Evolutionary conservation across 1,284 basidiomycete species (phyloP).

Genomic region (Exobasidium rhododendri): DNA sequence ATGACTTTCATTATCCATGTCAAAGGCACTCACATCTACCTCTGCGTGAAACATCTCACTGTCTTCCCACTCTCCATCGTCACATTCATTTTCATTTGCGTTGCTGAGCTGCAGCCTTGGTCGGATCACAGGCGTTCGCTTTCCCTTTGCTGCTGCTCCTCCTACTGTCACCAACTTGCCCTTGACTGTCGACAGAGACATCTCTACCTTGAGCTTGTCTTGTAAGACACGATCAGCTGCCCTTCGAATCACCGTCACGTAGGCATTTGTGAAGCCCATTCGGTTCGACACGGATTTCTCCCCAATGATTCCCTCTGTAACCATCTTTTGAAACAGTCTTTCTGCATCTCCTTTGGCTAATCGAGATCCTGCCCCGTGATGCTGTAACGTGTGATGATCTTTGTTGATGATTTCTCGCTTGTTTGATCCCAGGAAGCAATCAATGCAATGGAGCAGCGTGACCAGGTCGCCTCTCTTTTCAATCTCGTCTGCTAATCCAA

Average conservation of each 20-base stretch:
- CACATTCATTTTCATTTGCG: constrained; percentile 15
- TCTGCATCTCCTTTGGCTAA: constrained; percentile 62
- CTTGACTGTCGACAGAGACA: neutral
- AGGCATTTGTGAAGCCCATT: constrained; percentile 54
- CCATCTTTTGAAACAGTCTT: constrained; percentile 65
- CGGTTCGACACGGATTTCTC: constrained; percentile 51
- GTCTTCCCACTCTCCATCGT: constrained; percentile 15
- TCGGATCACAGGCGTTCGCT: constrained; percentile 4
- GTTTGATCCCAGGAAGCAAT: constrained; percentile 67
- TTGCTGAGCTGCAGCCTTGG: constrained; percentile 21
- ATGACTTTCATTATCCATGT: constrained; percentile 13
- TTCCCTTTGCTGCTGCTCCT: too few species aligned
- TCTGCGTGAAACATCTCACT: constrained; percentile 18
- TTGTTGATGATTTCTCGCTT: constrained; percentile 60
- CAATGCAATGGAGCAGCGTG: constrained; percentile 60
- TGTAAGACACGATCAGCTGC: constrained; percentile 15
- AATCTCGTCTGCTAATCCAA: constrained; percentile 62
- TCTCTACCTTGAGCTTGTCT: neutral
- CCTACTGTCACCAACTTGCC: neutral
- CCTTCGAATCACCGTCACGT: constrained; percentile 32
- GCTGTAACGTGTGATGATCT: constrained; percentile 59
- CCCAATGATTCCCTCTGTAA: constrained; percentile 58
- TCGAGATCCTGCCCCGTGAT: constrained; percentile 63
- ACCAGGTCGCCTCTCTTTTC: constrained; percentile 45
- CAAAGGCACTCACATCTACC: constrained; percentile 16